Evolutionary conservation across 192 early-diverging fungal species (phyloP).

Genomic region (Coemansia sp.): DNA sequence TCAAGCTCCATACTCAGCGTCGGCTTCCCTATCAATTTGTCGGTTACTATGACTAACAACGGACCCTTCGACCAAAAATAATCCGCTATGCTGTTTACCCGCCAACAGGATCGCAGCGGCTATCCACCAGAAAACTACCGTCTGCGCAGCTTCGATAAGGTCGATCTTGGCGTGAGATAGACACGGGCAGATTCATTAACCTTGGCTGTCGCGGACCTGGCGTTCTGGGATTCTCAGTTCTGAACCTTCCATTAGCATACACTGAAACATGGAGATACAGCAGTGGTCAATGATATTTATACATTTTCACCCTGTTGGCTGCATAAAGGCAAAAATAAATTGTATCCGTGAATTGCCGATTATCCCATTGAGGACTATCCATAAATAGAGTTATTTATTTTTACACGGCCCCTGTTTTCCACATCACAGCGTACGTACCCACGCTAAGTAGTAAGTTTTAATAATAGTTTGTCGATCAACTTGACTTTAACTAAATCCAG

Average conservation of each 20-base stretch:
- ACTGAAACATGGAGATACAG: too few relatives aligned
- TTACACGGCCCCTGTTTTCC: too few relatives aligned
- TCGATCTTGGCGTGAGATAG: slow-evolving; percentile 43
- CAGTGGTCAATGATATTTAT: too few relatives aligned
- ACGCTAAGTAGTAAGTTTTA: too few relatives aligned
- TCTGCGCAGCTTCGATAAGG: slow-evolving; percentile 38
- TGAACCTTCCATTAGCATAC: neutral
- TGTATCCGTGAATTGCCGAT: too few relatives aligned
- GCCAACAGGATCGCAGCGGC: slow-evolving; percentile 24
- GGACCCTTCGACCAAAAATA: slow-evolving; percentile 54
- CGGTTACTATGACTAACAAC: slow-evolving; percentile 51
- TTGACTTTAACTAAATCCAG: too few relatives aligned
- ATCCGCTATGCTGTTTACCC: slow-evolving; percentile 58
- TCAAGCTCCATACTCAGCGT: slow-evolving; percentile 13
- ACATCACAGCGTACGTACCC: too few relatives aligned
- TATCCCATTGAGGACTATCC: too few relatives aligned
- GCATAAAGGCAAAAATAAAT: too few relatives aligned
- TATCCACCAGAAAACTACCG: slow-evolving; percentile 41
- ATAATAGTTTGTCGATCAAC: too few relatives aligned
- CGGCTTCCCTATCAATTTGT: slow-evolving; percentile 28
- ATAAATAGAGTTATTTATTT: too few relatives aligned
- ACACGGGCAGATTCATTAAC: slow-evolving; percentile 40
- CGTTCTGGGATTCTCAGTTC: slow-evolving; percentile 32
- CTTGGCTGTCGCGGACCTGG: slow-evolving; percentile 42
- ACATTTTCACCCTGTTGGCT: too few relatives aligned